A percentile compares a stretch with the other conserved stretches of the same genome.
phyloP scores from a whole-genome alignment of 1,284 basidiomycete species.

The Porodaedalea pini region DNA sequence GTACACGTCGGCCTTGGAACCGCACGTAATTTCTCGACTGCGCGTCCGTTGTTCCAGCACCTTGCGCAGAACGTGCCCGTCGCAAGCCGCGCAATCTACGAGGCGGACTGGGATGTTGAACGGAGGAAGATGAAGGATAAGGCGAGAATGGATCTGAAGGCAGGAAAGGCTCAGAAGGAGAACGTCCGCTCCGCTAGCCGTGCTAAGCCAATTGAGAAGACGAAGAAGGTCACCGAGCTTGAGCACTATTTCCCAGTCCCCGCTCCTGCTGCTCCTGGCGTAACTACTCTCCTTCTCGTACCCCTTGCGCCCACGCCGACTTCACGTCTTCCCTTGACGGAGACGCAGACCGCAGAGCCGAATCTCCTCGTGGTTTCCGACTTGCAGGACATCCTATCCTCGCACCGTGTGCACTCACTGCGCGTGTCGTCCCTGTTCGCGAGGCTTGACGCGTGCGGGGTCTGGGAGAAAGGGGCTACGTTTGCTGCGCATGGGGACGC shows the following conservation, averaged over 20 bases:
- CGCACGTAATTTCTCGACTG: constrained; percentile 67
- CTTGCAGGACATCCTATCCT: constrained; percentile 48
- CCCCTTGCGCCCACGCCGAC: constrained; percentile 71
- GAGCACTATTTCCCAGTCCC: constrained; percentile 57
- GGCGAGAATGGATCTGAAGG: constrained; percentile 27
- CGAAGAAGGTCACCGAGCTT: constrained; percentile 35
- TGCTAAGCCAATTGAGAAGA: constrained; percentile 22
- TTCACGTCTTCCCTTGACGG: constrained; percentile 53
- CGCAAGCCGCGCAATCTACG: constrained; percentile 60
- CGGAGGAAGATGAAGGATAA: constrained; percentile 36
- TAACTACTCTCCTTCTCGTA: constrained; percentile 64
- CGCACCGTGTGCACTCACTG: constrained; percentile 52
- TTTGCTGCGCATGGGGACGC: constrained; percentile 55
- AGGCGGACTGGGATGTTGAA: constrained; percentile 64
- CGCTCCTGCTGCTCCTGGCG: constrained; percentile 34
- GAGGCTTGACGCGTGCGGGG: constrained; percentile 58
- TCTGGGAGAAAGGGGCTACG: constrained; percentile 59
- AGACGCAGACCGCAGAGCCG: constrained; percentile 30
- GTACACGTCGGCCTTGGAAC: constrained; percentile 68
- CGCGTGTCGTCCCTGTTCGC: constrained; percentile 67
- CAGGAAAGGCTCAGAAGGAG: constrained; percentile 26
- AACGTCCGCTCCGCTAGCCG: constrained; percentile 32
- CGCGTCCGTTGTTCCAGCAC: constrained; percentile 71
- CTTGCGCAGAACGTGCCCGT: constrained; percentile 73
- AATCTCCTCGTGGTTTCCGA: constrained; percentile 54